Base-by-base conservation (phyloP, 2,329 filamentous ascomycete genomes). In the Ophiostoma tasmaniense region DNA sequence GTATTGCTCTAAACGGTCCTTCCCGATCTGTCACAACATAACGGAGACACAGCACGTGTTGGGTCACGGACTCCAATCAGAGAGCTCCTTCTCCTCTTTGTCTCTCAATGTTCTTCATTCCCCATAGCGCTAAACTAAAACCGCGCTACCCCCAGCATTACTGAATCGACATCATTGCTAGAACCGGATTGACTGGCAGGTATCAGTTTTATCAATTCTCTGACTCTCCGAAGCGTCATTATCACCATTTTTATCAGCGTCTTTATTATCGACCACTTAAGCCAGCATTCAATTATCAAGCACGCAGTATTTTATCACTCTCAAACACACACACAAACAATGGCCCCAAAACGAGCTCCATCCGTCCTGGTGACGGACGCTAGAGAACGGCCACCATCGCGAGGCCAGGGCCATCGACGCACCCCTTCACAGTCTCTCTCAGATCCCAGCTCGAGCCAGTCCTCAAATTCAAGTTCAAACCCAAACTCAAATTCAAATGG, bases 351-450 rank as follows among this genome's bases (percentile, higher is more conserved):
- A 76, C 81, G 85, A 75, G 82, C 84, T 20, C 85, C 85, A n/a
- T 87, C 86, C 67, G 85, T 88, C 71, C 79, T 89, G 77, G 87
- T 88, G 73, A 87, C 84, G 62, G 85, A 87, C 73, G 78, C 85
- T 67, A 81, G 85, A 70, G 84, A 87, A 75, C 79, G 80, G 61
- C 79, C 75, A 69, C 74, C 73, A 68, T 72, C 71, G 68, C 77
- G 75, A 64, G 75, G 75, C 71, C 20, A 64, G 33, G 39, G 68
- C 64, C 66, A 66, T 25, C 68, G 66, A 25, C 67, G 68, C 25
- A 8, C 64, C 17, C 25, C 39, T 45, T 30, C 64, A 6, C 30
- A 55, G 50, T 64, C 50, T 17, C 10, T 25, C 10, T 55, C 50
- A 13, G 50, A 22, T 22, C 11, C 50, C 20, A 45, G 17, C 42